phyloP scores from a whole-genome alignment of 495 filamentous ascomycete genomes.

The Choiromyces venosus region DNA sequence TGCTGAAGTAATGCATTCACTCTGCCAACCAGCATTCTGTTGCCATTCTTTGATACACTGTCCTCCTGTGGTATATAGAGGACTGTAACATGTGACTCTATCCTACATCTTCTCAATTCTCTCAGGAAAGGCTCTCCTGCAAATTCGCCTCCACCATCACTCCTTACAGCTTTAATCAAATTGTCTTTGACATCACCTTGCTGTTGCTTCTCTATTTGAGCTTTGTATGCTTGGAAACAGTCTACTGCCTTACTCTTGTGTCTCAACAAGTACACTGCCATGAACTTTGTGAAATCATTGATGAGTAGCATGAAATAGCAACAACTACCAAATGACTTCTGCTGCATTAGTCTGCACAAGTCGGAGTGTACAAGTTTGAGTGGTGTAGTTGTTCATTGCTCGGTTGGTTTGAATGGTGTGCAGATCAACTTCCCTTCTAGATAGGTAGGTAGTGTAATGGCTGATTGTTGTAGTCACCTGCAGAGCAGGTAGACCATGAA shows the following conservation, averaged over 20 bases:
- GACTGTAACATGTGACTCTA: neutral
- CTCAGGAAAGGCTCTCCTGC: neutral
- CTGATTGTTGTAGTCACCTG: neutral
- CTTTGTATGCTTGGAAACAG: neutral
- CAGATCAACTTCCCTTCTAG: neutral
- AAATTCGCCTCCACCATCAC: neutral
- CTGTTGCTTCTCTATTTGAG: neutral
- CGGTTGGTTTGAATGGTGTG: neutral
- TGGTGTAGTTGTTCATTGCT: accelerated
- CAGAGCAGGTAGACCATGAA: no score
- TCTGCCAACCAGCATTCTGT: neutral
- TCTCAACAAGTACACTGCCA: neutral
- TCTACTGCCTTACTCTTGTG: neutral
- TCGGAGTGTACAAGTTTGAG: neutral
- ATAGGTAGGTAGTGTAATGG: neutral
- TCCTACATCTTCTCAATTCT: neutral
- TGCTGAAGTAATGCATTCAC: neutral
- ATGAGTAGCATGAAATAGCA: neutral
- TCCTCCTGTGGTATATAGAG: neutral
- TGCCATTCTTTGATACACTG: neutral
- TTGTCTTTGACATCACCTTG: neutral
- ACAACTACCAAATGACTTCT: neutral
- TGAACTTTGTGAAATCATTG: neutral
- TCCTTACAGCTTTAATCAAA: neutral
- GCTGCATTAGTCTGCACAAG: neutral